Evolutionary conservation across 257 asterid species (phyloP).

Genomic region (Nicotiana noctiflora): DNA sequence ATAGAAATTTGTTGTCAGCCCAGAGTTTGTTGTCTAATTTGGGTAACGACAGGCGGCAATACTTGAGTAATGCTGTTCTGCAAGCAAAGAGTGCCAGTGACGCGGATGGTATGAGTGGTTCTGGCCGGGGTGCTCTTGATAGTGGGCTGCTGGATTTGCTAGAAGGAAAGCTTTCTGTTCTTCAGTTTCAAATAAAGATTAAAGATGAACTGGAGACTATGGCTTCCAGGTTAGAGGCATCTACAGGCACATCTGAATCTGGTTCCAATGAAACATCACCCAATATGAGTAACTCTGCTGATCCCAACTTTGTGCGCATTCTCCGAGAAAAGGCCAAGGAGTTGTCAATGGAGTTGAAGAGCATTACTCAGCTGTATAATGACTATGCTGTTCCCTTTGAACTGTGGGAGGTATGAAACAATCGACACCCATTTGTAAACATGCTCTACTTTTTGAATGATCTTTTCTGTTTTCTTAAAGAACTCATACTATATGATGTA

Average conservation of each 20-base stretch:
- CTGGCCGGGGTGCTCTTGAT: constrained; percentile 57
- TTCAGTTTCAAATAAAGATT: constrained; percentile 88
- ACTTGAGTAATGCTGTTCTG: constrained; percentile 93
- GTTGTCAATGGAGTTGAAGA: constrained; percentile 74
- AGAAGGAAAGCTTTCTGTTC: constrained; percentile 95
- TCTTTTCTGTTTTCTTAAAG: not conserved
- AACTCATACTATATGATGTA: not conserved
- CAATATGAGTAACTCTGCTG: constrained; percentile 27
- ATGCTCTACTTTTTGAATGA: not conserved
- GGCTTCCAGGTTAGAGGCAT: constrained; percentile 54
- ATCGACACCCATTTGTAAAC: not conserved
- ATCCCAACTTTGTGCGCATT: constrained; percentile 25
- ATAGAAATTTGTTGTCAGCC: not conserved
- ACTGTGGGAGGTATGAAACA: constrained; percentile 81
- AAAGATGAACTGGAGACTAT: constrained; percentile 73
- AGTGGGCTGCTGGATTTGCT: constrained; percentile 89
- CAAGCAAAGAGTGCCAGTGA: constrained; percentile 94
- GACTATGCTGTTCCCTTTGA: constrained; percentile 94
- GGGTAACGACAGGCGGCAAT: constrained; percentile 75
- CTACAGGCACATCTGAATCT: constrained; percentile 42
- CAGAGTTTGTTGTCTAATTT: constrained; percentile 15
- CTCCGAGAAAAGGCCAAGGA: constrained; percentile 64
- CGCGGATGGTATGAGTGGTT: constrained; percentile 36
- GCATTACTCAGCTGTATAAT: constrained; percentile 85
- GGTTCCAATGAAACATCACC: constrained; percentile 30